Percentiles rank a stretch among this genome's conserved stretches.
Evolutionary conservation across 2,329 filamentous ascomycete species (phyloP).

Genomic region (Aspergillus proliferans): DNA sequence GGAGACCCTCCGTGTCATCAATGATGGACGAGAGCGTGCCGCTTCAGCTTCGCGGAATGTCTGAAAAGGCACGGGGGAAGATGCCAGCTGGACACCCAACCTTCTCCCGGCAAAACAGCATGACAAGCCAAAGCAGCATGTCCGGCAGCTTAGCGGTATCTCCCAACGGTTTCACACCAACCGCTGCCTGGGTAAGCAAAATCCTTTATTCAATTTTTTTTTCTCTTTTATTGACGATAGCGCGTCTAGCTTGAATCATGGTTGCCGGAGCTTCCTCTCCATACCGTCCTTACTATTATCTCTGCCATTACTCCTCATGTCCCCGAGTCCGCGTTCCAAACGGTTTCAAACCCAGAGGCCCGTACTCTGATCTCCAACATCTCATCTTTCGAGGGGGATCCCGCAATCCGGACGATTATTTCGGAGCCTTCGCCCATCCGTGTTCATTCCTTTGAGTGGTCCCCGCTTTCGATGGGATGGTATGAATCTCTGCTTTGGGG

Average conservation of each 20-base stretch:
- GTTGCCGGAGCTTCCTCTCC: conserved; percentile 84
- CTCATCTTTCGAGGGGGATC: conserved; percentile 39
- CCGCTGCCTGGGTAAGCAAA: conserved; percentile 60
- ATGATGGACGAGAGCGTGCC: conserved; percentile 73
- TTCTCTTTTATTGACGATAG: conserved; percentile 10
- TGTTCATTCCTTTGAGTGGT: conserved; percentile 92
- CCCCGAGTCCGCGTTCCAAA: conserved; percentile 44
- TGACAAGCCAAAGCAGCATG: conserved; percentile 67
- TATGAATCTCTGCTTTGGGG: conserved; percentile 94
- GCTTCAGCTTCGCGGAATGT: conserved; percentile 81
- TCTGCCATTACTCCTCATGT: conserved; percentile 49
- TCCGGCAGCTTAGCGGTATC: conserved; percentile 53
- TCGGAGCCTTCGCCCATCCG: conserved; percentile 64
- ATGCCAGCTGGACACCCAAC: conserved; percentile 77
- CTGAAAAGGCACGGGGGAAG: conserved; percentile 93
- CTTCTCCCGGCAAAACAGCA: conserved; percentile 87
- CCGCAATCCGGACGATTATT: conserved; percentile 61
- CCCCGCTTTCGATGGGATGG: conserved; percentile 82
- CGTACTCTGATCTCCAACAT: conserved; percentile 39
- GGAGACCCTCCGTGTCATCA: conserved; percentile 63
- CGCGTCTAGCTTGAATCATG: conserved; percentile 69
- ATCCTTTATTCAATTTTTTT: not conserved
- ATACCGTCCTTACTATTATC: conserved; percentile 75
- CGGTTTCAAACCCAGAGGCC: conserved; percentile 33
- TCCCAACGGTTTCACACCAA: conserved; percentile 62